Conservation (phyloP, 2,329 filamentous ascomycete genomes). For the Drechslera avenae region DNA sequence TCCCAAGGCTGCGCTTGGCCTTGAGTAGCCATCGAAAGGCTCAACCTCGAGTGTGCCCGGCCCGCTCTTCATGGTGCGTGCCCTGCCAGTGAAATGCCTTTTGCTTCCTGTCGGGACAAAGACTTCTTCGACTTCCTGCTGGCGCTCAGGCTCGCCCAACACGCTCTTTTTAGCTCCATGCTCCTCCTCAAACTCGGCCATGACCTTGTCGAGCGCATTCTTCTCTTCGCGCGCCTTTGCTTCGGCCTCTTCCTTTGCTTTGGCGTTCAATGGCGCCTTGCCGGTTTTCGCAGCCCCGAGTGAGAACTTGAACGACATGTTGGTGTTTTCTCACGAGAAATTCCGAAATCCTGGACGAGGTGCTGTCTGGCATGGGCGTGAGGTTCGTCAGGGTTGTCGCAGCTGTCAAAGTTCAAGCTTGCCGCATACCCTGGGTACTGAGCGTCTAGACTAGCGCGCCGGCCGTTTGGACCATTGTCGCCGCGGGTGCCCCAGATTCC, state of each 20-base stretch:
- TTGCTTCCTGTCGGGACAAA: constrained; percentile 39
- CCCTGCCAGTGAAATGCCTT: constrained; percentile 38
- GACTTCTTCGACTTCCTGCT: constrained; percentile 29
- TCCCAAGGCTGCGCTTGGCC: constrained; percentile 17
- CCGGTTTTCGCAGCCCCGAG: constrained; percentile 30
- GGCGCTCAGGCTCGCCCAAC: constrained; percentile 28
- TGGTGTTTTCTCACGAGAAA: neutral
- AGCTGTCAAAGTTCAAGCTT: constrained; percentile 9
- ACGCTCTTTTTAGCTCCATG: constrained; percentile 33
- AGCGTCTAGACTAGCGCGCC: constrained; percentile 22
- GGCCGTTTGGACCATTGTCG: neutral
- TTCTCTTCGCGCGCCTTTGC: constrained; percentile 40
- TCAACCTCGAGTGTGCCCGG: constrained; percentile 40
- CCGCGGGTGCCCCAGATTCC: neutral
- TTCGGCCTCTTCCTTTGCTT: constrained; percentile 39
- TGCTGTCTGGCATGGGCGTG: neutral
- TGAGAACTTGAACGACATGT: constrained; percentile 41
- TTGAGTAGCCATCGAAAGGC: constrained; percentile 27
- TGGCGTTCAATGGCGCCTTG: constrained; percentile 33
- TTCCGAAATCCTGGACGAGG: neutral
- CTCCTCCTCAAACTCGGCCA: constrained; percentile 41
- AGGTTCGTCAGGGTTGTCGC: neutral
- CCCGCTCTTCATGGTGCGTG: constrained; percentile 40
- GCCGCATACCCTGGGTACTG: constrained; percentile 9
- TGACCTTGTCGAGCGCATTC: constrained; percentile 37